These are phyloP conservation scores for Yarrowia deformans DNA, from an alignment of 805 yeast species.

Conservation along the genomic window DNA sequence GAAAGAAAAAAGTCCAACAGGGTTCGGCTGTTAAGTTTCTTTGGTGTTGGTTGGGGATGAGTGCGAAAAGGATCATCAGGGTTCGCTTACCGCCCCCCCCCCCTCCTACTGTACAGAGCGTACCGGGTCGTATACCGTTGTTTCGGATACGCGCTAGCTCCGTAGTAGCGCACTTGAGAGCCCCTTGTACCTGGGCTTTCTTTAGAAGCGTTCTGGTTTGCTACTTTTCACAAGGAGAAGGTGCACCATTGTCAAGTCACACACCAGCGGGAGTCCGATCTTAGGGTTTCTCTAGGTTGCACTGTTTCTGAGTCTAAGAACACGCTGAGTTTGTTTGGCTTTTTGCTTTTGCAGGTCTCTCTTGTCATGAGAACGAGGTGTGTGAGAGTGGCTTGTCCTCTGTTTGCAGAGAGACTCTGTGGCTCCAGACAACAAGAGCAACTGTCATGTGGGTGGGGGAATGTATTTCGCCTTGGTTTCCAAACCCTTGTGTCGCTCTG, in stretches of 20 bases:
- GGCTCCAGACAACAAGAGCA: constrained; percentile 7
- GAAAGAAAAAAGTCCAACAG: background rate
- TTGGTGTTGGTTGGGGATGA: background rate
- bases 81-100: background rate
- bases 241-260: background rate
- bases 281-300: constrained; percentile 17
- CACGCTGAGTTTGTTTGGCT: background rate
- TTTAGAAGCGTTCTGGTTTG: too few species aligned
- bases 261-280: background rate
- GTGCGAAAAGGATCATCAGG: background rate
- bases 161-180: background rate
- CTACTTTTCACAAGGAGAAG: background rate
- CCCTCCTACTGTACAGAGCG: too few species aligned
- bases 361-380: background rate
- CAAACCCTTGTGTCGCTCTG: too few species aligned
- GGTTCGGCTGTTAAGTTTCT: constrained; percentile 26
- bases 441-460: background rate
- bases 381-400: constrained; percentile 18
- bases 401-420: background rate
- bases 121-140: too few species aligned
- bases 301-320: constrained; percentile 1
- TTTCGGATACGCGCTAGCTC: background rate
- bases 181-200: background rate
- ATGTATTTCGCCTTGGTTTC: too few species aligned
- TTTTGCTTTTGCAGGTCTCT: background rate